Percentiles rank a stretch among this genome's conserved stretches.
phyloP scores from a whole-genome alignment of 352 stramenopile species.

The Bremia lactucae region DNA sequence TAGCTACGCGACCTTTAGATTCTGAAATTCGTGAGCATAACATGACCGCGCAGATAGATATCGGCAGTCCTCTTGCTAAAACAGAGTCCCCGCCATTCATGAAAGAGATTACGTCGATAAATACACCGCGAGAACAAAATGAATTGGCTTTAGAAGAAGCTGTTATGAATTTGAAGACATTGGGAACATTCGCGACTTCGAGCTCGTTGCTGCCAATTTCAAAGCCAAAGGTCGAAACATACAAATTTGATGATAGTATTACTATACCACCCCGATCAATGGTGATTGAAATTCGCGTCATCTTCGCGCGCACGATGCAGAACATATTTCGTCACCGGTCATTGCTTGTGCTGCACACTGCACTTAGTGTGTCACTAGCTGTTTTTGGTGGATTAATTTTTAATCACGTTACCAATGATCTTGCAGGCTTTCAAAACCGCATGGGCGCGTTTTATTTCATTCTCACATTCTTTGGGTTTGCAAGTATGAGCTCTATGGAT shows the following conservation, averaged over 20 bases:
- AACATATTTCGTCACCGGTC: slow-evolving; percentile 72
- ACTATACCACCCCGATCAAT: too few species aligned
- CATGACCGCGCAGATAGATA: slow-evolving; percentile 18
- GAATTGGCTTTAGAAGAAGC: slow-evolving; percentile 15
- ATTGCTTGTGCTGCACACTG: slow-evolving; percentile 52
- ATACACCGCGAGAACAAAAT: slow-evolving; percentile 34
- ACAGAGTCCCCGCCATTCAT: slow-evolving; percentile 51
- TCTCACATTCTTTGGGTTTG: slow-evolving; percentile 79
- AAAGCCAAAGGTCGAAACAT: background rate
- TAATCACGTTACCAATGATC: slow-evolving; percentile 70
- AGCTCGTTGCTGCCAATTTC: background rate
- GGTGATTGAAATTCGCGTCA: slow-evolving; percentile 50
- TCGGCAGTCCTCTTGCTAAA: slow-evolving; percentile 15
- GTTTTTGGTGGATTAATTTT: slow-evolving; percentile 70
- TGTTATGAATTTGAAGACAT: slow-evolving; percentile 8
- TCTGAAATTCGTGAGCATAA: slow-evolving; percentile 3
- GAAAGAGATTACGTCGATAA: slow-evolving; percentile 29
- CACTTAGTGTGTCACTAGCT: slow-evolving; percentile 44
- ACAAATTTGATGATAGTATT: background rate
- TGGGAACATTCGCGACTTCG: slow-evolving; percentile 12
- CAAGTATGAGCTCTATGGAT: slow-evolving; percentile 79
- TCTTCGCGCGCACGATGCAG: slow-evolving; percentile 54
- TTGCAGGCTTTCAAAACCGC: slow-evolving; percentile 78
- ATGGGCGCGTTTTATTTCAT: slow-evolving; percentile 81
- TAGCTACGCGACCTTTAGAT: background rate